Conservation (phyloP, 331 rosid genomes). For the Phaseolus coccineus region DNA sequence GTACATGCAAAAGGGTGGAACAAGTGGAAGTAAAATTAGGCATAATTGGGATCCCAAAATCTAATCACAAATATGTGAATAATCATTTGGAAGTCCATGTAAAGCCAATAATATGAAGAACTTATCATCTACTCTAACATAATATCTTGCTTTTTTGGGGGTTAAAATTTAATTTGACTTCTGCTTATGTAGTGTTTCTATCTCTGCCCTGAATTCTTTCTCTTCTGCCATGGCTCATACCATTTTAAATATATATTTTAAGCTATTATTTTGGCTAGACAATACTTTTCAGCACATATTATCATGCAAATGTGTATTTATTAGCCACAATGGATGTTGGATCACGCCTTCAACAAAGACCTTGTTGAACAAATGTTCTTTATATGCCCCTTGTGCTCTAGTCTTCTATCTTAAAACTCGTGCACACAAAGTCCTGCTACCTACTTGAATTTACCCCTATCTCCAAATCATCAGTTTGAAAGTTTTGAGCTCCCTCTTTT, state of each 20-base stretch:
- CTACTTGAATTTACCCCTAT: neutral
- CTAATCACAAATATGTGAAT: too few relatives aligned
- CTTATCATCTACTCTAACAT: neutral
- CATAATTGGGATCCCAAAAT: too few relatives aligned
- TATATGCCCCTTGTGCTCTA: neutral
- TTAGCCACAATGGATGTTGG: neutral
- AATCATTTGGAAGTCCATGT: too few relatives aligned
- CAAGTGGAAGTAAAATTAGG: too few relatives aligned
- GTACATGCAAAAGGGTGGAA: too few relatives aligned
- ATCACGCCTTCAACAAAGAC: neutral
- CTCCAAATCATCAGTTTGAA: neutral
- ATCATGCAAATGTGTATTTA: neutral
- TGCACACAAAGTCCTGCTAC: neutral
- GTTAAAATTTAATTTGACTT: neutral
- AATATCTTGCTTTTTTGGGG: neutral
- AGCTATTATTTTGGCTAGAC: neutral
- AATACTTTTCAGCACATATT: neutral
- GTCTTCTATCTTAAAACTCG: neutral
- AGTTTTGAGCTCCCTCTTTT: neutral
- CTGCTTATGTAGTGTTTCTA: neutral
- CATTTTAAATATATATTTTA: neutral
- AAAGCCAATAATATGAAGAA: too few relatives aligned
- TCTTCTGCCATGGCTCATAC: neutral
- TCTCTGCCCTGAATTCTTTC: neutral
- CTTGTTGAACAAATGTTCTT: neutral